Evolutionary conservation across 139 green algal species (phyloP).

Genomic region (Chlorella sp.): DNA sequence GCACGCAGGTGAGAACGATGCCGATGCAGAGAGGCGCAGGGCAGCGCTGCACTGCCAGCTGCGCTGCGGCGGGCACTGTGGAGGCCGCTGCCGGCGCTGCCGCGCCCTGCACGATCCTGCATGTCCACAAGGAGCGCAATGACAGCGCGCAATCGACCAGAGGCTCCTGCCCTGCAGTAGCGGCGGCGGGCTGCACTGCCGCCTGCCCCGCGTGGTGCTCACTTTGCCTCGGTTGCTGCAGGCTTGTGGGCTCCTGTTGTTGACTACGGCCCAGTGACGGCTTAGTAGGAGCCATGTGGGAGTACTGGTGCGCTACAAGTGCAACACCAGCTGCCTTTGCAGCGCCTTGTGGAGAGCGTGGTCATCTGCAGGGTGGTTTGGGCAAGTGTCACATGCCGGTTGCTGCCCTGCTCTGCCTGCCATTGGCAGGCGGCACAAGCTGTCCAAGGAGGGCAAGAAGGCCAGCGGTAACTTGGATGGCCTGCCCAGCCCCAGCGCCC

Average conservation of each 20-base stretch:
- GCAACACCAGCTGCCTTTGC: background rate
- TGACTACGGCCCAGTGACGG: no score
- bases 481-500: background rate
- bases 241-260: no score
- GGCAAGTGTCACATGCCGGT: no score
- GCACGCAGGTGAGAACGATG: no score
- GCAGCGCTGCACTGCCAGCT: no score
- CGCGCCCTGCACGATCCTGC: no score
- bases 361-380: background rate
- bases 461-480: background rate
- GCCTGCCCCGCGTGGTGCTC: background rate
- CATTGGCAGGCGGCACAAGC: slow-evolving; percentile 32
- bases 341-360: no score
- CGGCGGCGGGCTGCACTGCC: background rate
- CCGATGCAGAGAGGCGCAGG: no score
- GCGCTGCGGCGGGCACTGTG: no score
- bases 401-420: background rate
- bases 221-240: background rate
- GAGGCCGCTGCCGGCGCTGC: no score
- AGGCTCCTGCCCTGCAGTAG: background rate
- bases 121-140: no score
- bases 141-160: no score
- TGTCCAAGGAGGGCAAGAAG: slow-evolving; percentile 10
- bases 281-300: slow-evolving; percentile 39
- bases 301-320: slow-evolving; percentile 24